Base-by-base conservation (phyloP, 2,329 filamentous ascomycete species). In the Sarocladium kiliense region DNA sequence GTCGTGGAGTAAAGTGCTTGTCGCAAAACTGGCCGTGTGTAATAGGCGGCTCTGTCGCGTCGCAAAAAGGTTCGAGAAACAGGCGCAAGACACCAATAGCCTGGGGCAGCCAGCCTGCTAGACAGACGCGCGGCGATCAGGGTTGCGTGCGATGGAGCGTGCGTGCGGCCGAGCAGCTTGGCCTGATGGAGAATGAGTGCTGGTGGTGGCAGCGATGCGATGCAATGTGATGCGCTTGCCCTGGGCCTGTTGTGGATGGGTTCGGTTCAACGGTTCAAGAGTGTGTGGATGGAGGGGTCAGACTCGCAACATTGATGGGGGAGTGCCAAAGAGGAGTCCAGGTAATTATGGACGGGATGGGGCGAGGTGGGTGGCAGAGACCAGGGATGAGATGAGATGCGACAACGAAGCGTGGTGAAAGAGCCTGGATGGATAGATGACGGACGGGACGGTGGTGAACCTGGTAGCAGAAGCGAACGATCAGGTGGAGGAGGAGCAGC, bases 391-490 rank as follows among this genome's bases (percentile, higher is more conserved):
- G 12, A 39, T 19, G 36, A 16, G 36, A 39, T 16, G 36, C 36
- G 16, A 16, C 36, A n/a, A 39, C 36, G 36, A 39, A 39, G 36
- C 36, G 12, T 39, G 36, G 7, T 30, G 36, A 30, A 36, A 50
- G 41, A 45, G 53, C 44, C 44, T 56, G 55, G 57, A 54, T 51
- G 57, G 58, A 55, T 56, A 56, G 56, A 60, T 61, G 53, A 57
- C 57, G 62, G 63, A 63, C 58, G 58, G 57, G 55, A 62, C 59
- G 30, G 60, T 61, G 61, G 55, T 62, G 60, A 56, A 61, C 61
- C 44, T 30, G 60, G 60, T 57, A 61, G 57, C 45, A 39, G 49
- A 32, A 50, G 54, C 30, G 39, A 55, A 36, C 42, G 55, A 27
- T 39, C 36, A 47, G 50, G 55, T 44, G 57, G 54, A 55, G 32